phyloP scores from a whole-genome alignment of 1,284 basidiomycete species.

The Ceratobasidium sp. region DNA sequence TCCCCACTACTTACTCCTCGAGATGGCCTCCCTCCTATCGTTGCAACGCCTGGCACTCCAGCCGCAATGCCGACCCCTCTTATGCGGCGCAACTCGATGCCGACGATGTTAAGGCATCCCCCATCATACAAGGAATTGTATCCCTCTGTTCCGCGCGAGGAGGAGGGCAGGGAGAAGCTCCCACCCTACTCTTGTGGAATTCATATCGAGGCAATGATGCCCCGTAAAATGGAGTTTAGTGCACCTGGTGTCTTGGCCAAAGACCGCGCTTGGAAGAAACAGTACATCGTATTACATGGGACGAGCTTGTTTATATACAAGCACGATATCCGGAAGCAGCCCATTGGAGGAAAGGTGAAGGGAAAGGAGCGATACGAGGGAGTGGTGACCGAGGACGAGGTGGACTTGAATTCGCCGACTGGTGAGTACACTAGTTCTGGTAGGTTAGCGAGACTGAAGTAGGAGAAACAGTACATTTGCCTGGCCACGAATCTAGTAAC shows the following conservation, averaged over 20 bases:
- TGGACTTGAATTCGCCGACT: slow-evolving; percentile 24
- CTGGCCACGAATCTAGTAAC: slow-evolving; percentile 6
- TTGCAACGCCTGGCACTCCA: slow-evolving; percentile 44
- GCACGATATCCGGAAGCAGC: slow-evolving; percentile 58
- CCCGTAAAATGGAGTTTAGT: slow-evolving; percentile 94
- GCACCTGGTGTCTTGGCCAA: slow-evolving; percentile 84
- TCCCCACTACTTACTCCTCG: slow-evolving; percentile 44
- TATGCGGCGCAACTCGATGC: slow-evolving; percentile 64
- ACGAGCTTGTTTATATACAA: slow-evolving; percentile 88
- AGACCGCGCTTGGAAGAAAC: slow-evolving; percentile 90
- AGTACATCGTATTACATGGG: slow-evolving; percentile 91
- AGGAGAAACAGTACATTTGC: slow-evolving; percentile 7
- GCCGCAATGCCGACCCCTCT: slow-evolving; percentile 47
- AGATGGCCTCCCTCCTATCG: slow-evolving; percentile 42
- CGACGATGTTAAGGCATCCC: slow-evolving; percentile 61
- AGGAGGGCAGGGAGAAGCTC: slow-evolving; percentile 83
- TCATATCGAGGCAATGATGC: slow-evolving; percentile 84
- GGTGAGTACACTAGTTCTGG: slow-evolving; percentile 4
- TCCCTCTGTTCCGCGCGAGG: slow-evolving; percentile 51
- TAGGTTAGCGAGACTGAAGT: not conserved
- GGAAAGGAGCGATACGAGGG: slow-evolving; percentile 44
- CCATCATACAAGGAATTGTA: slow-evolving; percentile 47
- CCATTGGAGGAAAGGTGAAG: slow-evolving; percentile 47
- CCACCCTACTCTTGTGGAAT: slow-evolving; percentile 86
- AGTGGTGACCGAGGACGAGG: slow-evolving; percentile 40